Evolutionary conservation across 306 rosid species (phyloP).

Genomic region (Senna tora): DNA sequence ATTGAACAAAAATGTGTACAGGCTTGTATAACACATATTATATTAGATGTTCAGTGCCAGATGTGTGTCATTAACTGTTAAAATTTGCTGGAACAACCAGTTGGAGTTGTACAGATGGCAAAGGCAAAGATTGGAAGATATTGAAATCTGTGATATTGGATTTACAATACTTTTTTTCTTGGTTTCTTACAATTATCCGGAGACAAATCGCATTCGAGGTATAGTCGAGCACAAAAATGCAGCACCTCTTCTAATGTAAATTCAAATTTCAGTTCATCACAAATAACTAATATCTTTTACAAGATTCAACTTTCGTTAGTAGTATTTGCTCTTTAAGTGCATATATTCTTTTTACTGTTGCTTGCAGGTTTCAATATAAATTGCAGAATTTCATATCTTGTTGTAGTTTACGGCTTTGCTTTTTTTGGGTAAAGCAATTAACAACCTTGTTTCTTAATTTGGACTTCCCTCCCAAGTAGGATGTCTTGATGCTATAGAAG

Average conservation of each 20-base stretch:
- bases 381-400: no score
- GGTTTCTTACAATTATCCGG: no score
- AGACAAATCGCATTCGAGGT: no score
- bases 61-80: background rate
- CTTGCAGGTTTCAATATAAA: background rate
- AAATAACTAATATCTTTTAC: no score
- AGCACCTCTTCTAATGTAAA: no score
- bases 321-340: background rate
- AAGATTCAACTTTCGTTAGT: no score
- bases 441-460: background rate
- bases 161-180: no score
- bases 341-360: background rate
- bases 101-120: slow-evolving; percentile 1
- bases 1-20: slow-evolving; percentile 1
- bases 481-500: background rate
- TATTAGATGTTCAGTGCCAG: slow-evolving; percentile 1
- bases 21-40: background rate
- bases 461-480: background rate
- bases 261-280: no score
- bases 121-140: background rate
- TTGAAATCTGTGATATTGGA: background rate
- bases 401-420: no score
- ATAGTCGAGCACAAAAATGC: no score
- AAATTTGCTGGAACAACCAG: background rate
- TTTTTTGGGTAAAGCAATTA: background rate